Conservation (phyloP, 2,329 filamentous ascomycete species). For the Pseudocercospora eumusae region DNA sequence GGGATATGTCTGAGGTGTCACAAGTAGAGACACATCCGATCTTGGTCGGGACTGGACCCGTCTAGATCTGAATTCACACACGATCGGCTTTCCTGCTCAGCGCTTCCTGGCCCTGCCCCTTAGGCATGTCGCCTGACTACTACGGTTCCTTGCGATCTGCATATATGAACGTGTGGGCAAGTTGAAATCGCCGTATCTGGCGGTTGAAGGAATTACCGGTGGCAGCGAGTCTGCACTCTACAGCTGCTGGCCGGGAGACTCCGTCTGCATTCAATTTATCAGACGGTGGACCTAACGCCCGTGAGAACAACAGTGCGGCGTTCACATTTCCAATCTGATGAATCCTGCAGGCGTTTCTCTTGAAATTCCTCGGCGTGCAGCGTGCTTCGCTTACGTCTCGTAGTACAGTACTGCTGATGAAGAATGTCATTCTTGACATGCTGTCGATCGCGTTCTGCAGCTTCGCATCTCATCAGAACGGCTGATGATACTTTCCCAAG, state of each 20-base stretch:
- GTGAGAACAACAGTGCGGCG: slow-evolving; percentile 1
- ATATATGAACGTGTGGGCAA: neutral
- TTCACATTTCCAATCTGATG: slow-evolving; percentile 1
- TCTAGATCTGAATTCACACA: slow-evolving; percentile 15
- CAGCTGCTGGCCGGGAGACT: neutral
- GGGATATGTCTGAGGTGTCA: slow-evolving; percentile 9
- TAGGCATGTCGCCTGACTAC: neutral
- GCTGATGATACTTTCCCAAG: neutral
- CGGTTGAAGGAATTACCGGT: neutral
- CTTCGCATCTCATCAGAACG: neutral
- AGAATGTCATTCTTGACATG: neutral
- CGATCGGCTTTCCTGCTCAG: slow-evolving; percentile 13
- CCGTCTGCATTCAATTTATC: neutral
- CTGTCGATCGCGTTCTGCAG: slow-evolving; percentile 1
- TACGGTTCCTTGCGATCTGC: neutral
- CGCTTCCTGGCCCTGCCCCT: neutral
- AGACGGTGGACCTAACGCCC: neutral
- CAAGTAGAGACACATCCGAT: slow-evolving; percentile 19
- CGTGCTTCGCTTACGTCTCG: slow-evolving; percentile 6
- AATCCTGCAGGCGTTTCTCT: neutral
- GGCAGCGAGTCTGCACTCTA: neutral
- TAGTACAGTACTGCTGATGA: too few relatives aligned
- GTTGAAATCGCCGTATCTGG: neutral
- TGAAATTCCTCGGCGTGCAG: neutral
- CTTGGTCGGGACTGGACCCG: slow-evolving; percentile 13